Evolutionary conservation across 2,329 filamentous ascomycete genomes (phyloP), one percentile per base, ranked within the genome.

Genomic region (Didymella sp.): DNA sequence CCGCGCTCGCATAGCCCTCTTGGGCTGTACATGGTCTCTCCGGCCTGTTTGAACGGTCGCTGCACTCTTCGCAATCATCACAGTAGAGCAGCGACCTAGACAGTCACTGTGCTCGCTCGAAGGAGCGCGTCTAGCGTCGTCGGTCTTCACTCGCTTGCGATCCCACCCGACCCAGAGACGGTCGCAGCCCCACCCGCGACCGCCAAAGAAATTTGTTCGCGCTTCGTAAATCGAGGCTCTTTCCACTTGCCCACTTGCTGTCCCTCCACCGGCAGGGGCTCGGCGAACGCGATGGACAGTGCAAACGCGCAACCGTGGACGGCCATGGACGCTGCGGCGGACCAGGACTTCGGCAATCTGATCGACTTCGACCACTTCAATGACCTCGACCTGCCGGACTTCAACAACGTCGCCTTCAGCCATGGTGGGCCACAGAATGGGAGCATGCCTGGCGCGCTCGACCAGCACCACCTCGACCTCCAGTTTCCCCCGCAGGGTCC

Each of bases 291-390:
- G 48, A 77, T 76, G 73, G 66, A 74, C 68, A 66, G 67, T 60
- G 60, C 66, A 31, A 64, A 61, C 44, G 58, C 64, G 28, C 65
- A 72, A 59, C 59, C 74, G 61, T 81, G 79, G 79, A 69, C 76
- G 43, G 72, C 67, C 57, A 78, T 80, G 77, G 74, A 75, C 58
- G 65, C 73, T 33, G 67, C 75, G 31, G 71, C 76, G 27, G 73
- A 80, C 19, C 67, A 70, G 33, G 77, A 80, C 58, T 76, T 81
- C 51, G 73, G 70, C 55, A 77, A 75, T 56, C 71, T 81, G 42
- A 76, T 81, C 64, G 77, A 80, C 66, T 72, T 75, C 37, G 69
- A 67, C 57, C 57, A 64, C 54, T 72, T 75, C 49, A 68, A 67
- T 48, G 56, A 64, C 54, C 55, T 67, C 55, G 57, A 60, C 33